Conservation (phyloP, 31 red algal genomes). For the Asparagopsis taxiformis region DNA sequence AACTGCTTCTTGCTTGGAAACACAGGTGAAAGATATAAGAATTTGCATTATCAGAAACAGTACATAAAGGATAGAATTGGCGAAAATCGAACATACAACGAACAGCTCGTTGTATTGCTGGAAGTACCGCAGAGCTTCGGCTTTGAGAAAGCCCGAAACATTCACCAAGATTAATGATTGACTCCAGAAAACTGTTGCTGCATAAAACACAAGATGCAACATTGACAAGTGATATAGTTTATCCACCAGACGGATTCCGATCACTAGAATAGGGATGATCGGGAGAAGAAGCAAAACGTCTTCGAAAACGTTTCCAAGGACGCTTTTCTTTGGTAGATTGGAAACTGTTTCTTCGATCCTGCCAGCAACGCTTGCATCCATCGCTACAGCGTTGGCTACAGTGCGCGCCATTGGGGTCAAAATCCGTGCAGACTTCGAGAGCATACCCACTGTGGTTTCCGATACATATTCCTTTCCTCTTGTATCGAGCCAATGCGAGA, state of each 20-base stretch:
- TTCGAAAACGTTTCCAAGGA: constrained; percentile 18
- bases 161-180: constrained; percentile 23
- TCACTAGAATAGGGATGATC: constrained; percentile 30
- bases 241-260: not conserved
- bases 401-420: constrained; percentile 37
- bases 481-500: constrained; percentile 61
- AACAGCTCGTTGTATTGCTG: constrained; percentile 27
- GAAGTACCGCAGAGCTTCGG: constrained; percentile 20
- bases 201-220: constrained; percentile 45
- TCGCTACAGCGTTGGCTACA: constrained; percentile 23
- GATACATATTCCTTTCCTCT: constrained; percentile 58
- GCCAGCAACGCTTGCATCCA: constrained; percentile 24
- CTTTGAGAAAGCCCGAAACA: constrained; percentile 23
- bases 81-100: constrained; percentile 22
- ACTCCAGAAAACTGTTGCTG: constrained; percentile 16
- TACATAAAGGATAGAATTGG: constrained; percentile 15
- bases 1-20: constrained; percentile 24
- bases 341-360: constrained; percentile 38
- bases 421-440: constrained; percentile 49
- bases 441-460: constrained; percentile 54
- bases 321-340: not conserved
- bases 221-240: constrained; percentile 35
- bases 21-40: constrained; percentile 23
- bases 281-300: constrained; percentile 49
- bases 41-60: constrained; percentile 12